Base-by-base conservation (phyloP, 2,329 filamentous ascomycete genomes). In the Hypocrella siamensis region DNA sequence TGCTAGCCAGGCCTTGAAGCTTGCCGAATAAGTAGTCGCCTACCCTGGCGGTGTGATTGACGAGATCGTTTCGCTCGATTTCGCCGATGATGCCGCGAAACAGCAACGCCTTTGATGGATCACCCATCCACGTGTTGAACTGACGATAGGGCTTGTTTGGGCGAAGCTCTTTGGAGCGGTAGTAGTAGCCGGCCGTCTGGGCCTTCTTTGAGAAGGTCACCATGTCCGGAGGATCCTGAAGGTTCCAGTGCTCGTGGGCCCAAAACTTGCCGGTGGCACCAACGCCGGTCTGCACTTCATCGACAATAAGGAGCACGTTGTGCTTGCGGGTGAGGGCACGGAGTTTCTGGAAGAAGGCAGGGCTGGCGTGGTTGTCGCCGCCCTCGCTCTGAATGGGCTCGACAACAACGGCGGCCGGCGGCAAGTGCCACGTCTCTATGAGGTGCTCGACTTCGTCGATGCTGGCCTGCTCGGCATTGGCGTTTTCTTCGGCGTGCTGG, bases 51-150 rank as follows among this genome's bases (percentile, higher is more conserved):
- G 86, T 93, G 57, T 84, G 67, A 49, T 72, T 63, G 31, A 93
- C 82, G n/a, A 93, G 68, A 46, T 79, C 70, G 35, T 81, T 64
- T 31, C 73, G 64, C 56, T 84, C 63, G 35, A 93, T 76, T 61
- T 93, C 84, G 36, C 80, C 59, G 49, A 88, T 71, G 58, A 93
- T 93, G 47, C 75, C 79, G 40, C 80, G 74, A 76, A 92, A 93
- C 42, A 93, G 67, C 37, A 93, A 62, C 12, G 80, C 83, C 37
- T 83, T 76, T 11, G 79, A 77, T 12, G 85, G 85, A 60, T 93
- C 85, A 46, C 85, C 85, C 79, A 93, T 92, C 85, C 85, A 93
- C 30, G 84, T 93, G 67, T 93, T 93, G 69, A 93, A 93, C 60
- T 93, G 85, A 39, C 85, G 77, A 66, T 93, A 93, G 5, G 86